Percentiles rank a stretch among this genome's conserved stretches.
Conservation (phyloP, 805 yeast species). For the Candida endomychidarum region DNA sequence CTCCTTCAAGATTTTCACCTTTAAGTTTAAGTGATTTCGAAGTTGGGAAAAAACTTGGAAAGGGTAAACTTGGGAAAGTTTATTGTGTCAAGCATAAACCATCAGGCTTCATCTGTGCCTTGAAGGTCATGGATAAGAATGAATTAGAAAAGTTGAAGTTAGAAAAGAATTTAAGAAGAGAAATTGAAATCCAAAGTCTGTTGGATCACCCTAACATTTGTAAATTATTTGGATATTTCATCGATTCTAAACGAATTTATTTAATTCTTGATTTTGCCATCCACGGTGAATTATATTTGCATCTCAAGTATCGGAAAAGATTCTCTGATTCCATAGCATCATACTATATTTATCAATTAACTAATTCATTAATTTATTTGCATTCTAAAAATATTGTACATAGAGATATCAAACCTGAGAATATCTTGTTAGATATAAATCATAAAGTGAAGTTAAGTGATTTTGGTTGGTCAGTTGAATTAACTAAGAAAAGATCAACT, state of each 20-base stretch:
- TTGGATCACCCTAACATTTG: slow-evolving; percentile 77
- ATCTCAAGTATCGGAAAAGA: slow-evolving; percentile 62
- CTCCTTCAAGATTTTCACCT: slow-evolving; percentile 1
- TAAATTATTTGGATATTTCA: slow-evolving; percentile 82
- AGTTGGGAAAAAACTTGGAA: slow-evolving; percentile 83
- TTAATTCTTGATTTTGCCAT: slow-evolving; percentile 81
- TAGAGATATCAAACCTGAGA: slow-evolving; percentile 93
- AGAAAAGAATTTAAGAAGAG: slow-evolving; percentile 84
- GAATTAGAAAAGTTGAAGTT: slow-evolving; percentile 75
- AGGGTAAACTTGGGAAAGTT: slow-evolving; percentile 91
- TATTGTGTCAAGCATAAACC: slow-evolving; percentile 79
- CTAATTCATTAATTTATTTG: slow-evolving; percentile 73
- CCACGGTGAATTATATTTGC: slow-evolving; percentile 82
- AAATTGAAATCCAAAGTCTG: slow-evolving; percentile 85
- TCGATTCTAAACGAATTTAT: slow-evolving; percentile 78
- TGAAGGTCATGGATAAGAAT: slow-evolving; percentile 85
- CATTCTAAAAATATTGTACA: slow-evolving; percentile 83
- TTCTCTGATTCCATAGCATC: slow-evolving; percentile 76
- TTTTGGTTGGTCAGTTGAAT: slow-evolving; percentile 88
- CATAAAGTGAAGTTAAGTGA: slow-evolving; percentile 83
- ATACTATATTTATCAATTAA: slow-evolving; percentile 77
- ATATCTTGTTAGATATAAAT: slow-evolving; percentile 73
- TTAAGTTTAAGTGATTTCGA: slow-evolving; percentile 64
- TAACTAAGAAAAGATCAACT: slow-evolving; percentile 56
- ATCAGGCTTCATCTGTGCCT: slow-evolving; percentile 81